Evolutionary conservation across 257 asterid species (phyloP), one percentile per base, ranked within the genome.

Genomic region (Rauvolfia tetraphylla): DNA sequence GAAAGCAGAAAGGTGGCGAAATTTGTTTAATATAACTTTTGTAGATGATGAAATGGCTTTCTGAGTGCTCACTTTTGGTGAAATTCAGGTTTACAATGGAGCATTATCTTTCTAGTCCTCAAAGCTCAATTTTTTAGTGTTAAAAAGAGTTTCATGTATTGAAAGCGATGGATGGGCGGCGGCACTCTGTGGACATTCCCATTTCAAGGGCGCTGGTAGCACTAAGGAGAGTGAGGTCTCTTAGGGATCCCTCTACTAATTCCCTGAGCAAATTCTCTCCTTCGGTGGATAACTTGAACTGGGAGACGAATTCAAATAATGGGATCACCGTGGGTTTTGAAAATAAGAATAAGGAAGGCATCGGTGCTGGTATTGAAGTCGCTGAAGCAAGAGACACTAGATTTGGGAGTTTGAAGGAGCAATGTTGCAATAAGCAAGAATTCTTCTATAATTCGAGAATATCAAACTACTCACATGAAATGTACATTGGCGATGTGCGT

Each of bases 151-250:
- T 38, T 27, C 41, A 54, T 34, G 25, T 5, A 6, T 76, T 56
- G 33, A 39, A 81, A 75, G 82, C 42, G 82, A 90, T 93, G 97
- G 98, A 93, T 70, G 96, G 92, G 57, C 82, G 96, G 76, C 90
- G 98, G 23, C 97, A 89, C 82, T 93, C 97, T 1, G 88, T 93
- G 65, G 98, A 93, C 83, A 81, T 90, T 83, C 98, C 98, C 65
- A 80, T 93, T 76, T 83, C 97, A 11, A 87, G 85, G 84, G 70
- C 96, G 5, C 79, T 93, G 78, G 83, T 91, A 34, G 98, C 95
- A 39, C 92, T 93, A 17, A 82, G 96, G 79, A 83, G 97, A 86
- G 98, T 91, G 80, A 91, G 92, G 86, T 93, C 98, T 34, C 96
- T 93, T 66, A 87, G 98, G 25, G 98, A 93, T 75, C 98, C 97